phyloP scores from a whole-genome alignment of 2,329 filamentous ascomycete genomes.

The Colletotrichum abscissum region DNA sequence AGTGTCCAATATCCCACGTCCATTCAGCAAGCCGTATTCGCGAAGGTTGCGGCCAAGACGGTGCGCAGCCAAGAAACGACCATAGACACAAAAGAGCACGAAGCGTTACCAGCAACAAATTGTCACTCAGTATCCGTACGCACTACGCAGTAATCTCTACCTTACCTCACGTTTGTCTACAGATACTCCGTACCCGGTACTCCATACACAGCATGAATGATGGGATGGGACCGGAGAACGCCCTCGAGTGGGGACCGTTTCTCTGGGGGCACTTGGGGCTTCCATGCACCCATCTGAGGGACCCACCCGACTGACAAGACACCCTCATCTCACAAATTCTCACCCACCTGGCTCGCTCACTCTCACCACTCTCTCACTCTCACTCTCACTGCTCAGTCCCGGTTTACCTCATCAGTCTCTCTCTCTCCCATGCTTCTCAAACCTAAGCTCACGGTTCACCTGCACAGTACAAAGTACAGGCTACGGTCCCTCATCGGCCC shows the following conservation, averaged over 20 bases:
- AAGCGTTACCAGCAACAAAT: neutral
- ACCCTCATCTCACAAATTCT: neutral
- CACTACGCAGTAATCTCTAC: neutral
- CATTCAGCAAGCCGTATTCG: conserved; percentile 18
- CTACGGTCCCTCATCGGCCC: neutral
- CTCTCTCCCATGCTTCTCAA: neutral
- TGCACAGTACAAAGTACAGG: too few species aligned
- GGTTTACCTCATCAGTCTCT: neutral
- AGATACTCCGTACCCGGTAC: neutral
- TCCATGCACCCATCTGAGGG: conserved; percentile 5
- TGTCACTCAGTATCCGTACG: neutral
- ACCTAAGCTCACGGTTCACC: too few species aligned
- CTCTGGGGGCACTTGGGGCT: neutral
- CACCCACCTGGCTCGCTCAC: neutral
- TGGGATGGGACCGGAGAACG: neutral
- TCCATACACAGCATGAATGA: too few species aligned
- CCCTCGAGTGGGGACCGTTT: conserved; percentile 11
- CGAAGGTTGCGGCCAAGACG: conserved; percentile 30
- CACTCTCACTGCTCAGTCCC: neutral
- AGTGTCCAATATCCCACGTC: conserved; percentile 8
- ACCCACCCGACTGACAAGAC: conserved; percentile 21
- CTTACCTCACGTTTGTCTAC: neutral
- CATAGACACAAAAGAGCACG: conserved; percentile 1
- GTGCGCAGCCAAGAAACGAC: conserved; percentile 31
- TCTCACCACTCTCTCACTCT: neutral